Evolutionary conservation across 2,329 filamentous ascomycete species (phyloP).

Genomic region (Fusarium continuum): DNA sequence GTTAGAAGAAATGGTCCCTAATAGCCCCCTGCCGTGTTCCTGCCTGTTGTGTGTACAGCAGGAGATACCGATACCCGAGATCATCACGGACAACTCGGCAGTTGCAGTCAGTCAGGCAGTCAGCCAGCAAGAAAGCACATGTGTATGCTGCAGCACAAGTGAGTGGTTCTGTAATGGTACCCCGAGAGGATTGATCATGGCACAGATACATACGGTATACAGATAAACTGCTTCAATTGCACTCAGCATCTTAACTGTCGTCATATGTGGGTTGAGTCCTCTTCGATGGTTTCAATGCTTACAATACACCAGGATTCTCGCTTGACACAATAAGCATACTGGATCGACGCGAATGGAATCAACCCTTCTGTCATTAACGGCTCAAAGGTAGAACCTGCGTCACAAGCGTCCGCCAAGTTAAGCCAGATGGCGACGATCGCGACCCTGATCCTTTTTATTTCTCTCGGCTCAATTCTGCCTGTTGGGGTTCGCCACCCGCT

Average conservation of each 20-base stretch:
- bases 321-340: background rate
- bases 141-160: background rate
- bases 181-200: background rate
- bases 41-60: no score
- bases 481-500: slow-evolving; percentile 18
- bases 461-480: background rate
- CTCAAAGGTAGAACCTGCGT: slow-evolving; percentile 26
- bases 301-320: slow-evolving; percentile 3
- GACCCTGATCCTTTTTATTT: slow-evolving; percentile 16
- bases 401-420: slow-evolving; percentile 18
- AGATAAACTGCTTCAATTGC: background rate
- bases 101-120: background rate
- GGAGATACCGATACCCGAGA: no score
- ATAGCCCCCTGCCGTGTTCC: no score
- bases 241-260: background rate
- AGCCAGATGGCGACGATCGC: slow-evolving; percentile 16
- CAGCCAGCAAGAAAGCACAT: no score
- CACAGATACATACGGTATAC: background rate
- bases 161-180: background rate
- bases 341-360: slow-evolving; percentile 4
- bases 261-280: background rate
- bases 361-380: slow-evolving; percentile 7
- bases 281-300: background rate
- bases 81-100: slow-evolving; percentile 5
- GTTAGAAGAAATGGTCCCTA: background rate